Evolutionary conservation across 495 filamentous ascomycete genomes (phyloP).

Genomic region (Schizothecium vesticola): DNA sequence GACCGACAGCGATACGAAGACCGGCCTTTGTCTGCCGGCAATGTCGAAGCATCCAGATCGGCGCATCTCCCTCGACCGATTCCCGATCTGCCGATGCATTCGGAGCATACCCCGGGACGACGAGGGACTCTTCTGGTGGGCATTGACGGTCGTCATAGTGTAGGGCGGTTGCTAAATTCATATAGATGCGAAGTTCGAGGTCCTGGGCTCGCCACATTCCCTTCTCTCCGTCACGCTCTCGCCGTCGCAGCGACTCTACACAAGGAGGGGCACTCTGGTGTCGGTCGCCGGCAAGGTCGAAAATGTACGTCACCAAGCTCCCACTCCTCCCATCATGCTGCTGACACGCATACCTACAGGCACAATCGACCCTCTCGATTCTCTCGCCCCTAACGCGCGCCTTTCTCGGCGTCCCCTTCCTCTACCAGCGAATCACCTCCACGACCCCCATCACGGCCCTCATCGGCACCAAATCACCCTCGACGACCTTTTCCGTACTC

Average conservation of each 20-base stretch:
- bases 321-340: not conserved
- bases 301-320: conserved; percentile 52
- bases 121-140: conserved; percentile 37
- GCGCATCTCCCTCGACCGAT: conserved; percentile 45
- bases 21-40: conserved; percentile 38
- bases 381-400: conserved; percentile 77
- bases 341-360: conserved; percentile 35
- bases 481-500: conserved; percentile 78
- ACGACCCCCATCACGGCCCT: conserved; percentile 80
- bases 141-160: conserved; percentile 12
- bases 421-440: conserved; percentile 86
- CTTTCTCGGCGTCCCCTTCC: conserved; percentile 77
- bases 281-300: conserved; percentile 83
- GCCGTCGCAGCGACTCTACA: conserved; percentile 87
- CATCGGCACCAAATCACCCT: conserved; percentile 76
- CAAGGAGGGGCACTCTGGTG: conserved; percentile 83
- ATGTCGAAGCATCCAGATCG: conserved; percentile 51
- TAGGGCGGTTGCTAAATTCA: conserved; percentile 10
- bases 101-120: conserved; percentile 29
- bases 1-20: conserved; percentile 2
- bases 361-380: conserved; percentile 80
- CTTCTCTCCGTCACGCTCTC: conserved; percentile 89
- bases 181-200: conserved; percentile 88
- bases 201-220: conserved; percentile 82
- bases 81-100: conserved; percentile 46